Evolutionary conservation across 2,329 filamentous ascomycete species (phyloP), one percentile per base, ranked within the genome.

Genomic region (Decorospora gaudefroyi): DNA sequence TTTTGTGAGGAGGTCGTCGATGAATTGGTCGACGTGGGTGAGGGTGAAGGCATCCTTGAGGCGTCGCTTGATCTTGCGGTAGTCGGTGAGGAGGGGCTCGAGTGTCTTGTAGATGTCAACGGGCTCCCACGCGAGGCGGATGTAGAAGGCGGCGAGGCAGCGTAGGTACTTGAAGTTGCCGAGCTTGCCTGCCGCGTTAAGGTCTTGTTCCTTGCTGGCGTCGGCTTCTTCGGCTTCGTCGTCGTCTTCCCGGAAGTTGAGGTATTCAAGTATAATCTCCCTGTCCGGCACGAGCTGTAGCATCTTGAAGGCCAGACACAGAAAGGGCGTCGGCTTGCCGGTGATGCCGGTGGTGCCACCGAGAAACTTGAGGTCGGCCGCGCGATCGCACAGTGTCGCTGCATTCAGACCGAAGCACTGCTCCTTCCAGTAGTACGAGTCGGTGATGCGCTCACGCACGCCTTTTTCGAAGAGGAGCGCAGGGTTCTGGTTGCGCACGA

Each of bases 361-460:
- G 43, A 99, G 81, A 71, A 87, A 93, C 34, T 76, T 80, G 32
- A 99, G 81, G 59, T 92, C 87, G 17, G 90, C 87, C 0, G 95
- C 91, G 54, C 93, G 88, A 74, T 96, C 89, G 61, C 96, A 86
- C 4, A 99, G 71, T 0, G 83, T 86, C 1, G 84, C 84, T 3
- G 82, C 81, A 75, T 97, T 99, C 55, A 99, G 79, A 28, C 88
- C 93, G 73, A 97, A 99, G 70, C 93, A 96, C 75, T 96, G 91
- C 74, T 97, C 93, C 72, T 96, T 96, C 87, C 90, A 99, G 76
- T 96, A 99, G 74, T 96, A 95, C 39, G 85, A 89, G 66, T 96
- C 90, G 58, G 91, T 84, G 71, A 99, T 96, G 67, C 93, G 90
- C 73, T 99, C 93, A 66, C 88, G 88, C 55, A 96, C 90, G 27